These are phyloP conservation scores for Suaeda aralocaspica DNA, from an alignment of 148 eudicot genomes.

Conservation along the genomic window DNA sequence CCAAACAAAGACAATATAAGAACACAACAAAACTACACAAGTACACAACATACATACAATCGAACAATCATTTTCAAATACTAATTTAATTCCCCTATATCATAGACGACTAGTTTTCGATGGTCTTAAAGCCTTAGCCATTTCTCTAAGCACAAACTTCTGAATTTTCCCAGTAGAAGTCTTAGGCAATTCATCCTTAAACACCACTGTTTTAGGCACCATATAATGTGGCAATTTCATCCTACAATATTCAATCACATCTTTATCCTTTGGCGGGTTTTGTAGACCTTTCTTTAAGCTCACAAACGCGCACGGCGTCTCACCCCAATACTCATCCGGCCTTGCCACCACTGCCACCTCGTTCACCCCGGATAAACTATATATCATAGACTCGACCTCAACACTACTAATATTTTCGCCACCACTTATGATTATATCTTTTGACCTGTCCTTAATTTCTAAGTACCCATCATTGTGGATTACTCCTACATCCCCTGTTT, in stretches of 20 bases:
- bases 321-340: conserved; percentile 56
- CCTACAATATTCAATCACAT: conserved; percentile 46
- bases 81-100: too few relatives aligned
- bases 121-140: conserved; percentile 34
- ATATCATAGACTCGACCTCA: conserved; percentile 42
- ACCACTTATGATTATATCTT: conserved; percentile 44
- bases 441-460: conserved; percentile 46
- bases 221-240: conserved; percentile 44
- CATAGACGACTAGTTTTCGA: too few relatives aligned
- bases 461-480: conserved; percentile 50
- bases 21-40: too few relatives aligned
- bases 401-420: conserved; percentile 52
- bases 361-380: conserved; percentile 29
- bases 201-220: conserved; percentile 52
- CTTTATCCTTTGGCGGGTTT: conserved; percentile 21
- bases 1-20: too few relatives aligned
- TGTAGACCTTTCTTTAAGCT: conserved; percentile 28
- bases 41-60: too few relatives aligned
- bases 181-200: conserved; percentile 47
- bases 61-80: too few relatives aligned
- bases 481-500: conserved; percentile 46
- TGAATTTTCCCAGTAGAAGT: conserved; percentile 58
- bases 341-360: conserved; percentile 51
- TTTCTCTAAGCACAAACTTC: conserved; percentile 39
- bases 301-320: conserved; percentile 56